Percentiles rank a stretch among this genome's conserved stretches.
Evolutionary conservation across 2,329 filamentous ascomycete genomes (phyloP).

Genomic region (Colletotrichum spinosum): DNA sequence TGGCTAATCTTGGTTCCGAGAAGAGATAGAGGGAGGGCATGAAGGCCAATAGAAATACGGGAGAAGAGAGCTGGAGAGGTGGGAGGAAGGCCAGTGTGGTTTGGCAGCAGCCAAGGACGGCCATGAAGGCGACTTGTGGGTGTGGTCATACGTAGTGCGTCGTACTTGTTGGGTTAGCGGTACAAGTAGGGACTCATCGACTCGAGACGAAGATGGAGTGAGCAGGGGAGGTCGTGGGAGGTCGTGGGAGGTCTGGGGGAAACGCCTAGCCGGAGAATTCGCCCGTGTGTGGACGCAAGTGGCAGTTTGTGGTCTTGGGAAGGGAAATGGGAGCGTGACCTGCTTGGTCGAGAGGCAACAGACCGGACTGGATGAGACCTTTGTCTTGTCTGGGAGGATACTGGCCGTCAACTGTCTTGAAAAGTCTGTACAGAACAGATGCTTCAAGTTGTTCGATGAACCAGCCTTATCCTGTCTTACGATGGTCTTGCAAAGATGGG

Average conservation of each 20-base stretch:
- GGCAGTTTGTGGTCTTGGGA: conserved; percentile 1
- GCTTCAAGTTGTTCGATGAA: conserved; percentile 20
- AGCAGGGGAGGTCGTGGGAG: conserved; percentile 15
- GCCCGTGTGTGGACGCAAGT: conserved; percentile 1
- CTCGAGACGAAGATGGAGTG: conserved; percentile 12
- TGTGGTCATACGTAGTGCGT: background rate
- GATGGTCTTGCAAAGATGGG: too few species aligned
- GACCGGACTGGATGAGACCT: too few species aligned
- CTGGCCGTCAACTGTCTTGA: conserved; percentile 30
- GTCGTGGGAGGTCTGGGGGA: conserved; percentile 5
- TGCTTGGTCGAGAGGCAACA: background rate
- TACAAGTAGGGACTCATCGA: background rate
- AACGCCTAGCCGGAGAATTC: conserved; percentile 19
- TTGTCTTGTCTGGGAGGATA: background rate
- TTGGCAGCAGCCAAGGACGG: background rate
- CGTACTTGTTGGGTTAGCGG: background rate
- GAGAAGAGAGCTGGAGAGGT: conserved; percentile 12
- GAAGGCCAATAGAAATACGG: conserved; percentile 3
- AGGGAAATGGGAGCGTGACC: background rate
- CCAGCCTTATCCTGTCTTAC: conserved; percentile 9
- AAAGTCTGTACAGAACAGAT: conserved; percentile 10
- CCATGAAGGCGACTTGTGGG: conserved; percentile 7
- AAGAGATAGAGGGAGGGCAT: conserved; percentile 8
- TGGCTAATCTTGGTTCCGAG: conserved; percentile 7
- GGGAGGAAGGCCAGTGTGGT: conserved; percentile 25